Conservation (phyloP, 2,329 filamentous ascomycete species). For the Fusarium sp. region DNA sequence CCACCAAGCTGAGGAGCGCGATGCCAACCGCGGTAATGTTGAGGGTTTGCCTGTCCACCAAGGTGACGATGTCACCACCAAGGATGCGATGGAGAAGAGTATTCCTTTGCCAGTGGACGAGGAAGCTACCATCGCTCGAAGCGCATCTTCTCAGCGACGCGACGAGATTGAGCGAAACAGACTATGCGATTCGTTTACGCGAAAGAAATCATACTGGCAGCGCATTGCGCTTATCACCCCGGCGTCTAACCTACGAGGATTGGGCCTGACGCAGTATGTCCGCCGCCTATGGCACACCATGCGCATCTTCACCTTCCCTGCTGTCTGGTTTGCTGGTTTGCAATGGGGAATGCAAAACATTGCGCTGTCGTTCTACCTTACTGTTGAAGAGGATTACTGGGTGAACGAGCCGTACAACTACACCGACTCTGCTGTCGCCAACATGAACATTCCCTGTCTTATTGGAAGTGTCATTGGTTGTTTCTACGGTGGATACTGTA, state of each 20-base stretch:
- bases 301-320: constrained; percentile 69
- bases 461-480: constrained; percentile 69
- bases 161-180: constrained; percentile 40
- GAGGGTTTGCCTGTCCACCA: constrained; percentile 29
- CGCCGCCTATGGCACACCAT: constrained; percentile 67
- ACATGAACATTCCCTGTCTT: constrained; percentile 70
- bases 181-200: constrained; percentile 45
- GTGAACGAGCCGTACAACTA: constrained; percentile 68
- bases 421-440: constrained; percentile 64
- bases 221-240: constrained; percentile 69
- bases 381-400: constrained; percentile 69
- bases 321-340: constrained; percentile 68
- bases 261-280: constrained; percentile 67
- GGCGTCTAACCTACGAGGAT: constrained; percentile 65
- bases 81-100: constrained; percentile 27
- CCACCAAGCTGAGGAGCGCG: constrained; percentile 24
- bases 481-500: constrained; percentile 69
- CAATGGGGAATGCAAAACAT: constrained; percentile 72
- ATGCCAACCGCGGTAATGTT: constrained; percentile 19
- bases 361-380: constrained; percentile 71
- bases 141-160: constrained; percentile 30
- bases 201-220: constrained; percentile 65
- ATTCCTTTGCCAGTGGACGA: constrained; percentile 19
- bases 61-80: background rate
- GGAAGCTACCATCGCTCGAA: constrained; percentile 15